phyloP scores from a whole-genome alignment of 2,329 filamentous ascomycete genomes.

The Cadophora sp. region DNA sequence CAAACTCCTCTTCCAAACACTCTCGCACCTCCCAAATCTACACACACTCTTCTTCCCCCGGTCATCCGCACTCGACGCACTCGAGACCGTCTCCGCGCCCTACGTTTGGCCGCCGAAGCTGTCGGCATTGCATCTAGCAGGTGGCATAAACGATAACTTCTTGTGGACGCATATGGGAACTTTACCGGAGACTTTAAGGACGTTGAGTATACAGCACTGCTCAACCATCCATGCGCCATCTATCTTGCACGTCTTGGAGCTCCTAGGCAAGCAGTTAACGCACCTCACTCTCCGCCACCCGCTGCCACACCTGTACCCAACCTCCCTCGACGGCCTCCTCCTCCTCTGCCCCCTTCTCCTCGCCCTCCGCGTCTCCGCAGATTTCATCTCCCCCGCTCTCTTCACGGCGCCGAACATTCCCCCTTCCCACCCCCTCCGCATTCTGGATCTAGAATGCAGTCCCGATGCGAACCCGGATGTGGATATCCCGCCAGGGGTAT shows the following conservation, averaged over 20 bases:
- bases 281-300: neutral
- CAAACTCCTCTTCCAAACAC: slow-evolving; percentile 42
- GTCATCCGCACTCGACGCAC: slow-evolving; percentile 35
- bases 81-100: slow-evolving; percentile 19
- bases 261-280: slow-evolving; percentile 37
- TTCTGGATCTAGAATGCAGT: slow-evolving; percentile 45
- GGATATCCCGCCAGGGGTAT: slow-evolving; percentile 29
- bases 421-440: slow-evolving; percentile 36
- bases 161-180: slow-evolving; percentile 35
- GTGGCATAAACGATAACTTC: slow-evolving; percentile 42
- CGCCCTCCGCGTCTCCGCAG: slow-evolving; percentile 42
- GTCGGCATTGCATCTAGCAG: slow-evolving; percentile 42
- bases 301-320: neutral
- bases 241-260: slow-evolving; percentile 33
- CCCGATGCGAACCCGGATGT: slow-evolving; percentile 38
- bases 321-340: slow-evolving; percentile 38
- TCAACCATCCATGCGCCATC: slow-evolving; percentile 35
- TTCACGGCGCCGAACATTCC: slow-evolving; percentile 32
- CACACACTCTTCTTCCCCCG: slow-evolving; percentile 44
- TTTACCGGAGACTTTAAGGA: slow-evolving; percentile 34
- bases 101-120: slow-evolving; percentile 44
- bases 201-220: slow-evolving; percentile 44
- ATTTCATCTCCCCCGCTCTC: slow-evolving; percentile 41
- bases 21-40: slow-evolving; percentile 39
- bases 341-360: slow-evolving; percentile 37